Evolutionary conservation across 1,139 yeast species (phyloP), one percentile per base, ranked within the genome.

Genomic region (Arxiozyma bovina): DNA sequence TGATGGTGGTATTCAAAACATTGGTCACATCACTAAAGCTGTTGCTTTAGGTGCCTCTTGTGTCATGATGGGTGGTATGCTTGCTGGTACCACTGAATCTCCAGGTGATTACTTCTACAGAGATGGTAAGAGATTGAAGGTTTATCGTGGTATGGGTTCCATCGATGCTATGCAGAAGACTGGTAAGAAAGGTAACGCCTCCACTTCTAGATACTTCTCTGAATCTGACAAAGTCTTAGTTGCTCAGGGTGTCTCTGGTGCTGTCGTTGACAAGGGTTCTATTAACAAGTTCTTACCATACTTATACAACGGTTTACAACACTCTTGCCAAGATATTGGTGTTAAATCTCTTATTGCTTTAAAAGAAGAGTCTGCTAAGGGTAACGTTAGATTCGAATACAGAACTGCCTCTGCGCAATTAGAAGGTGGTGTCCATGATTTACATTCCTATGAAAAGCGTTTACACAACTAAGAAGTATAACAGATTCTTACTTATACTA

Each of bases 131-230:
- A 87, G 99, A 76, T 83, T 94, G 73, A 93, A 93, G 81, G 76
- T 90, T 60, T 93, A 93, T 81, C 87, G 99, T 78, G 99, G 99
- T 78, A 93, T 93, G 99, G 99, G 99, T 64, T 93, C 99, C 43
- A 85, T 93, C 67, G 99, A 91, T 72, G 99, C 99, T 62, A 91
- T 91, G 98, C 94, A 93, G 80, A 87, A 89, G 78, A 88, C 96
- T 58, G 78, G 79, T 62, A 79, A 79, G 69, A 84, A 83, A 72
- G 96, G 96, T 64, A 94, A 93, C 70, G 99, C 99, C 58, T 93
- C 99, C 51, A 88, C 99, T 60, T 90, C 97, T 51, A 87, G 99
- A 77, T 93, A 93, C 79, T 93, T 93, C 75, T 89, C 97, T 57
- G 99, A 93, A 77, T 76, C 89, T 61, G 99, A 93, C 74, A 79